Evolutionary conservation across 257 asterid species (phyloP).

Genomic region (Forsythia viridissima): DNA sequence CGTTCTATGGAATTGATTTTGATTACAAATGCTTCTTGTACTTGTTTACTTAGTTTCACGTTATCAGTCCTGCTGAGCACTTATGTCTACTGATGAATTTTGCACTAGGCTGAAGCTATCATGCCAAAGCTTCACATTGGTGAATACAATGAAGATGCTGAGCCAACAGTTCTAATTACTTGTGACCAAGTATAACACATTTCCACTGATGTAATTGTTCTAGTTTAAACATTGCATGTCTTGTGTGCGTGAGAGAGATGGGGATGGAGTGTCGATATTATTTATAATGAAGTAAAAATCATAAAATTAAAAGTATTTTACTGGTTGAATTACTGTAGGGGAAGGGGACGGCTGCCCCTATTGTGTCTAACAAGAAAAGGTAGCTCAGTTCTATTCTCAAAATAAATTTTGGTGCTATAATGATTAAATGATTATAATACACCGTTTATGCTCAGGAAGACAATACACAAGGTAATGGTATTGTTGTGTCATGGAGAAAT

Average conservation of each 20-base stretch:
- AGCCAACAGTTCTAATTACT: constrained; percentile 77
- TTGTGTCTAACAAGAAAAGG: not conserved
- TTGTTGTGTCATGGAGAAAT: not conserved
- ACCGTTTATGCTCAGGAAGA: not conserved
- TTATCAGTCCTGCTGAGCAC: constrained; percentile 28
- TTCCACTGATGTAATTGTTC: constrained; percentile 33
- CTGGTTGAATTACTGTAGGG: not conserved
- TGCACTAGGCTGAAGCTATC: constrained; percentile 77
- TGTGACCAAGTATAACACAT: constrained; percentile 84
- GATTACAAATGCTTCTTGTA: constrained; percentile 3
- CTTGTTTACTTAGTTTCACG: constrained; percentile 18
- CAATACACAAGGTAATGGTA: not conserved
- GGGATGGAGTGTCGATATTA: not conserved
- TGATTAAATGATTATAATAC: not conserved
- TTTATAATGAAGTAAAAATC: not conserved
- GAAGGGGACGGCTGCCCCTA: not conserved
- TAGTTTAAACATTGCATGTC: constrained; percentile 23
- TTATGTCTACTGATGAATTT: constrained; percentile 38
- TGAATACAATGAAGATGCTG: constrained; percentile 58
- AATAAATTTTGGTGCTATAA: not conserved
- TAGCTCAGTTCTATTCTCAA: not conserved
- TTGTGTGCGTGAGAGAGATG: not conserved
- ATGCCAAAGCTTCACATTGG: constrained; percentile 57
- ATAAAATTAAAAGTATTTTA: not conserved
- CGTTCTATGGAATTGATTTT: not conserved